Base-by-base conservation (phyloP, 208 protist species). In the Perkinsela sp. region DNA sequence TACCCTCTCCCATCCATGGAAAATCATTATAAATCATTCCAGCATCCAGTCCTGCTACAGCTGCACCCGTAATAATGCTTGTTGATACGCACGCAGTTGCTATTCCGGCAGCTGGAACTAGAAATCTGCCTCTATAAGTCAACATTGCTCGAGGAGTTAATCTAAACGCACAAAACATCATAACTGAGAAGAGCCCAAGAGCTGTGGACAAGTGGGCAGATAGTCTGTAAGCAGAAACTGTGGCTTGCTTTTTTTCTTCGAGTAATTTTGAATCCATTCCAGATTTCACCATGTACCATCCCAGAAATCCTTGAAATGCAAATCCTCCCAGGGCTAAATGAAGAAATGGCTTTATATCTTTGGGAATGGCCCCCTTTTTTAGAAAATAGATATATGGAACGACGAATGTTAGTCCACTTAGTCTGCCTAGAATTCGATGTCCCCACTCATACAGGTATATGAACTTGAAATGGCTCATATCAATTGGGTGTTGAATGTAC, bases 361-460 rank as follows among this genome's bases (percentile, higher is more conserved):
- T 70, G 1, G 32, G 68, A 66, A 95, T 83, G 66, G 76, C 70
- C 1, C 88, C 87, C 22, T 80, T 76, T 0, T 72, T 74, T 1
- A 75, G 32, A 73, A 94, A 96, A 73, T 87, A 94, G 29, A 90
- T 28, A 30, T 92, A 73, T 15, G 93, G 93, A n/a, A 89, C 73
- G 30, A 78, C 77, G 72, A 89, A 97, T 31, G 83, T 81, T 6
- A 93, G 66, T 32, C 93, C 93, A 66, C 95, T 73, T 22, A 82
- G 72, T 72, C 92, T 81, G 1, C 91, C 93, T 32, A 95, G 77
- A 16, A 93, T 78, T 31, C 94, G 82, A 75, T 97, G 94, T 0
- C 80, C 81, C 81, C 88, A 97, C 78, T 97, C 93, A 88, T 83
- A 94, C 71, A 89, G 97, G 75, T 93, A 97, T 67, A 97, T 97